These are phyloP conservation scores for Houttuynia cordata DNA, from an alignment of 164 flowering plant genomes.

Conservation along the genomic window DNA sequence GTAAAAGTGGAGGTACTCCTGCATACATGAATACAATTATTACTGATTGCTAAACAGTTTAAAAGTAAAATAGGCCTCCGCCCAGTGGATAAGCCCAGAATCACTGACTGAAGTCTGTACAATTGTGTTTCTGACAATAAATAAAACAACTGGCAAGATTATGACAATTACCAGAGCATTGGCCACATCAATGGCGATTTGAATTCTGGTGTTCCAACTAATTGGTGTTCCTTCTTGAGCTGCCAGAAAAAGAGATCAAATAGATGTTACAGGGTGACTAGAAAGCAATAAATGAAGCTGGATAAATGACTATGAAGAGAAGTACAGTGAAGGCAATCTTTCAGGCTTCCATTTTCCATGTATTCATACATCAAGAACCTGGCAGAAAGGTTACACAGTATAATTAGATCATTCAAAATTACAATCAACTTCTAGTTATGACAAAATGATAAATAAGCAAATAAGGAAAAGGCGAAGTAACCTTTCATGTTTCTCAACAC, in stretches of 20 bases:
- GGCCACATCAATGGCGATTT: constrained; percentile 93
- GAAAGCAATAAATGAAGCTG: not conserved
- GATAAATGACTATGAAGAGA: constrained; percentile 2
- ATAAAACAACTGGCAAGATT: not conserved
- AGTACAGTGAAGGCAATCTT: constrained; percentile 86
- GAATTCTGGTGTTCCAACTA: constrained; percentile 76
- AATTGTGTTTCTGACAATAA: not conserved
- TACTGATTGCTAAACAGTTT: not conserved
- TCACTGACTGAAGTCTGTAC: not conserved
- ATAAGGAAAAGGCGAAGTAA: constrained; percentile 9
- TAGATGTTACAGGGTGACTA: not conserved
- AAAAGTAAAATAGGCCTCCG: too few species aligned
- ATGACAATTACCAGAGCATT: constrained; percentile 75
- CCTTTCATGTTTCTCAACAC: constrained; percentile 70
- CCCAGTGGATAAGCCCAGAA: not conserved
- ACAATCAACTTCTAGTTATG: too few species aligned
- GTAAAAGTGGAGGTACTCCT: constrained; percentile 97
- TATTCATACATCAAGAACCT: constrained; percentile 93
- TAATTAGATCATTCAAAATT: not conserved
- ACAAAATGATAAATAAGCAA: not conserved
- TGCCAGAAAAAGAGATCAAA: constrained; percentile 22
- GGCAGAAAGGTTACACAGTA: constrained; percentile 7
- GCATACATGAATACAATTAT: constrained; percentile 15
- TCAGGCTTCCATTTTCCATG: constrained; percentile 94
- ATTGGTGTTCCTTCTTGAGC: constrained; percentile 57